These are phyloP conservation scores for Centella asiatica DNA, from an alignment of 129 eudicot species.

Conservation along the genomic window DNA sequence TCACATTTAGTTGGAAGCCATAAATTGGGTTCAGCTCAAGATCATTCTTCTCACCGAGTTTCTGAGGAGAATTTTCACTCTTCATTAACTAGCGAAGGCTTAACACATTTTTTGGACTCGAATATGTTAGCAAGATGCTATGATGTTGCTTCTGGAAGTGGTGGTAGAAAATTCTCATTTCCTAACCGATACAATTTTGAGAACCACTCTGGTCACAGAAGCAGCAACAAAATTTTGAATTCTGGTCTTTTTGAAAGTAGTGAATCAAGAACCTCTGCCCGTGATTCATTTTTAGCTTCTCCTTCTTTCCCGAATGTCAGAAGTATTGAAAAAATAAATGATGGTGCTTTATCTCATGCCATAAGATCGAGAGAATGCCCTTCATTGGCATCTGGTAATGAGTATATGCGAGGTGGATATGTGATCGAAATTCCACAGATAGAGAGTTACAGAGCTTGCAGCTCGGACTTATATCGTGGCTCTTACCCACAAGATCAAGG, in stretches of 20 bases:
- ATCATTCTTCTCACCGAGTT: conserved; percentile 15
- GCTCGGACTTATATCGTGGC: not conserved
- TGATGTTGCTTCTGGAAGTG: conserved; percentile 18
- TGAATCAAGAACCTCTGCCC: not conserved
- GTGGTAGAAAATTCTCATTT: conserved; percentile 13
- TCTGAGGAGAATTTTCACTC: conserved; percentile 11
- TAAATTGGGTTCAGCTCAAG: conserved; percentile 17
- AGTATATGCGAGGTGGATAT: too few relatives aligned
- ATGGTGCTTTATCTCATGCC: not conserved
- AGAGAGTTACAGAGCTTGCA: not conserved
- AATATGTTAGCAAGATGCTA: conserved; percentile 7
- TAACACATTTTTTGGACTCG: conserved; percentile 2
- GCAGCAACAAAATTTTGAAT: conserved; percentile 1
- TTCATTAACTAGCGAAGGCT: not conserved
- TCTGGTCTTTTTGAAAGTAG: not conserved
- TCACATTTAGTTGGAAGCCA: conserved; percentile 12
- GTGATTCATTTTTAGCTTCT: conserved; percentile 10
- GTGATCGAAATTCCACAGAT: not conserved
- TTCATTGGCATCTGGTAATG: too few relatives aligned
- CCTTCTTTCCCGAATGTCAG: not conserved
- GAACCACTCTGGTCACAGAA: not conserved
- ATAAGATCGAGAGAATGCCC: too few relatives aligned
- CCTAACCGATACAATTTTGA: conserved; percentile 1
- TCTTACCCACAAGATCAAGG: conserved; percentile 17
- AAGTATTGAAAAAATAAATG: conserved; percentile 12